A percentile compares a stretch with the other conserved stretches of the same genome.
phyloP scores from a whole-genome alignment of 352 stramenopile genomes.

The Phytophthora sansomeana region DNA sequence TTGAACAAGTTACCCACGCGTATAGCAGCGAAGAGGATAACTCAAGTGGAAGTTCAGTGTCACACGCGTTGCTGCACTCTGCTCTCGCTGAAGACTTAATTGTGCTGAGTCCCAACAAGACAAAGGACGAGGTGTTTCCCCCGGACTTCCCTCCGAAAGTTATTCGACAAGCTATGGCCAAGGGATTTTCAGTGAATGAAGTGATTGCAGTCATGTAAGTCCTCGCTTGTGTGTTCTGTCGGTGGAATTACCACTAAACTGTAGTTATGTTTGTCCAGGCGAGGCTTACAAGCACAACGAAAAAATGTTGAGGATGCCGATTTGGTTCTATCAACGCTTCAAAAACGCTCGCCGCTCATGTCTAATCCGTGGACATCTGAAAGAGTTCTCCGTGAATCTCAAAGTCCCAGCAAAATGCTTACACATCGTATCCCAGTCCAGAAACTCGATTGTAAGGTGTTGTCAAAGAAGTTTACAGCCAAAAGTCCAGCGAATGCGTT shows the following conservation, averaged over 20 bases:
- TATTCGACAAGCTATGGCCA: constrained; percentile 59
- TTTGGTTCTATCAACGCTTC: constrained; percentile 50
- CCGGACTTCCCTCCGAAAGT: constrained; percentile 52
- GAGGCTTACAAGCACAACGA: constrained; percentile 58
- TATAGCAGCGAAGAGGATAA: constrained; percentile 35
- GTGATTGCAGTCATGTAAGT: constrained; percentile 68
- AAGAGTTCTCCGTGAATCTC: constrained; percentile 37
- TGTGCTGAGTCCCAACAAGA: constrained; percentile 55
- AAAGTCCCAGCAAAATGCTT: background rate
- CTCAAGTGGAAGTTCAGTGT: constrained; percentile 26
- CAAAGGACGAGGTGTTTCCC: constrained; percentile 57
- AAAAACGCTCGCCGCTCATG: constrained; percentile 61
- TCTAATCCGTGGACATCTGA: constrained; percentile 60
- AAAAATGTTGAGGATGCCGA: constrained; percentile 48
- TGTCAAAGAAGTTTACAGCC: background rate
- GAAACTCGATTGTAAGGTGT: background rate
- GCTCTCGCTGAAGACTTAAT: constrained; percentile 54
- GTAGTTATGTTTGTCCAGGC: constrained; percentile 32
- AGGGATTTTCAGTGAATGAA: constrained; percentile 59
- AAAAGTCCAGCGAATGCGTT: constrained; percentile 23
- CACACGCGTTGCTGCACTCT: constrained; percentile 49
- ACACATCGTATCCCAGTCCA: background rate
- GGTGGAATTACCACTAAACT: background rate
- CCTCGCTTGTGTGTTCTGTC: background rate
- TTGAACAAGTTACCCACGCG: constrained; percentile 34